Conservation (phyloP, 768 basidiomycete genomes). For the Lentinula sp. region DNA sequence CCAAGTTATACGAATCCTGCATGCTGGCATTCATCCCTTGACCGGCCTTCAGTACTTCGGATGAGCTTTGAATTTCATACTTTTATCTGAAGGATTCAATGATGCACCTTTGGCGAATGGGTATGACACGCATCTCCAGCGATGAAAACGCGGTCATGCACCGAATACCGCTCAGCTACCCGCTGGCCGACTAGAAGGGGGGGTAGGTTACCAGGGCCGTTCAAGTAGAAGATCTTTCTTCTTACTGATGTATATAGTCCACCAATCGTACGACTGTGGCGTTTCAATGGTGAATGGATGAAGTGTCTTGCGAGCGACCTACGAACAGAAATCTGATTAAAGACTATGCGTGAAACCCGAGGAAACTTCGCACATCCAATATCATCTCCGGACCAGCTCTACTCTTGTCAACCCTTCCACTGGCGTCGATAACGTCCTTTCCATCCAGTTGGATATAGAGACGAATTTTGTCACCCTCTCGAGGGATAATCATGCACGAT, state of each 20-base stretch:
- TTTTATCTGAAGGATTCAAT: slow-evolving; percentile 1
- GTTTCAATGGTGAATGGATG: slow-evolving; percentile 47
- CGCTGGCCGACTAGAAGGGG: slow-evolving; percentile 62
- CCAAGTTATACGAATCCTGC: slow-evolving; percentile 69
- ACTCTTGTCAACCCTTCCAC: slow-evolving; percentile 48
- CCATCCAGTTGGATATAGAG: slow-evolving; percentile 66
- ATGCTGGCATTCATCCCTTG: slow-evolving; percentile 79
- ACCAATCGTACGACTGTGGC: slow-evolving; percentile 56
- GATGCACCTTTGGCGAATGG: slow-evolving; percentile 54
- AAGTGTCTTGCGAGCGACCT: slow-evolving; percentile 54
- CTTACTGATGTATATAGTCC: slow-evolving; percentile 68
- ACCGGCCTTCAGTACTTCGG: slow-evolving; percentile 25
- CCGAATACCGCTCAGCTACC: slow-evolving; percentile 57
- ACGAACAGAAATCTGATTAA: not conserved
- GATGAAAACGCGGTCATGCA: slow-evolving; percentile 65
- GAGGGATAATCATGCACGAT: slow-evolving; percentile 69
- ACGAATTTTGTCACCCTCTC: slow-evolving; percentile 62
- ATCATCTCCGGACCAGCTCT: slow-evolving; percentile 44
- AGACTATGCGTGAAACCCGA: not conserved
- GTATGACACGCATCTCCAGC: slow-evolving; percentile 73
- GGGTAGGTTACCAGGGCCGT: too few species aligned
- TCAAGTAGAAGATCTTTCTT: slow-evolving; percentile 10
- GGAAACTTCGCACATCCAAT: slow-evolving; percentile 35
- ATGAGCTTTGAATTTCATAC: not conserved
- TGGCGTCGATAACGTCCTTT: slow-evolving; percentile 34